Base-by-base conservation (phyloP, 2,329 filamentous ascomycete genomes). In the Xenosphaeropsis pyriputrescens region DNA sequence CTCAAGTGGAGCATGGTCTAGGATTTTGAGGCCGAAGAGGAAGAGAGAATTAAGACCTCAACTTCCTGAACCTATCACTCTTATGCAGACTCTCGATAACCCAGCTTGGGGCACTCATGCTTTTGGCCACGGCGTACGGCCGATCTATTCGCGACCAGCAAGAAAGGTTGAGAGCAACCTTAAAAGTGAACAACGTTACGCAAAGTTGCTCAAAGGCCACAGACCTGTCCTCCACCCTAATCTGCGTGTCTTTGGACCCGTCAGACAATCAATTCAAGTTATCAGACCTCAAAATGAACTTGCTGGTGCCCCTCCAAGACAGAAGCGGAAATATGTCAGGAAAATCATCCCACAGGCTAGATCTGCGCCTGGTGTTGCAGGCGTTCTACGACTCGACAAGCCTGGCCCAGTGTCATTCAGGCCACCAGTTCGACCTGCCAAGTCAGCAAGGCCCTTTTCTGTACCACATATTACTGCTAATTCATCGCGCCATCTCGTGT, bases 111-210 rank as follows among this genome's bases (percentile, higher is more conserved):
- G 42, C 29, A 34, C 47, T 18, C 42, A 49, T 36, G 46, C 50
- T 13, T 52, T 46, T 38, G 53, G 54, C 12, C 52, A 56, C 45
- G 54, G 53, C 18, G 50, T 48, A 4, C 45, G 45, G 12, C 48
- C 53, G 12, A 51, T 55, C 6, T 49, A 43, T 36, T 38, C 48
- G 5, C 40, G 50, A 37, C 51, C 51, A 29, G 34, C 41, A 35
- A 46, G 49, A 15, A 39, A 45, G 40, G 40, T 42, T 5, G 40
- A 47, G 32, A 48, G 47, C 7, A 50, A 48, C 34, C 43, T 44
- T 3, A 33, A 33, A 17, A 32, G 37, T 3, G 31, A 41, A 11
- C 15, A 34, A 11, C 52, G 52, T 40, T 36, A 48, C 17, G 41
- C 46, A 18, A 45, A 36, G 31, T 35, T 49, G 6, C 39, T 49